These are phyloP conservation scores for Acacia concinna DNA, from an alignment of 331 rosid genomes.

Conservation along the genomic window DNA sequence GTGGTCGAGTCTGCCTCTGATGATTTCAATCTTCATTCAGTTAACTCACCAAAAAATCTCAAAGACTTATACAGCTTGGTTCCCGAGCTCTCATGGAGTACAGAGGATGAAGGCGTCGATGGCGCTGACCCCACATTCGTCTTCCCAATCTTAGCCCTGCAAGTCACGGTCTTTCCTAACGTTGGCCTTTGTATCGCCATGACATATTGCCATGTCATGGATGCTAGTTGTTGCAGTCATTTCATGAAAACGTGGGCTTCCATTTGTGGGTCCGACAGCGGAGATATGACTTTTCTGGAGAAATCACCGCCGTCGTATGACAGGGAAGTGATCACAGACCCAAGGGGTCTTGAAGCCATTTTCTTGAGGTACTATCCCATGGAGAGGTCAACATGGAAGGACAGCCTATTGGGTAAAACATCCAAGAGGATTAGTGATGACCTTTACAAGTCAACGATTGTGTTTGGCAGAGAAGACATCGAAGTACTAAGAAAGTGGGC, in stretches of 20 bases:
- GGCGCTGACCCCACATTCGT: conserved; percentile 2
- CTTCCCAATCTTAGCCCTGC: conserved; percentile 36
- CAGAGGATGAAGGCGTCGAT: background rate
- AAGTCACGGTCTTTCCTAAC: conserved; percentile 44
- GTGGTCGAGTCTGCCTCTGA: conserved; percentile 18
- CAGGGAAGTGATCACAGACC: conserved; percentile 37
- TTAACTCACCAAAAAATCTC: conserved; percentile 22
- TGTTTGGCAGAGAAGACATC: conserved; percentile 27
- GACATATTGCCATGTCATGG: conserved; percentile 48
- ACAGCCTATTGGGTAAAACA: conserved; percentile 3
- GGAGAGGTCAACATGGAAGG: conserved; percentile 32
- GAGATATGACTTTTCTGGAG: background rate
- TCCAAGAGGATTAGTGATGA: background rate
- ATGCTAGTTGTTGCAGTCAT: conserved; percentile 36
- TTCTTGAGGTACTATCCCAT: conserved; percentile 28
- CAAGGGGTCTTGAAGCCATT: conserved; percentile 1
- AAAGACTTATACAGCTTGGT: conserved; percentile 28
- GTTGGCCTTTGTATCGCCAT: conserved; percentile 48
- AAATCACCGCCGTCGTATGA: conserved; percentile 36
- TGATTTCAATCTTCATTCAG: conserved; percentile 34
- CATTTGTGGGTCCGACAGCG: conserved; percentile 18
- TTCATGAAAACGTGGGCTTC: conserved; percentile 58
- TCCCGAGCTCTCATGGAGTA: conserved; percentile 27
- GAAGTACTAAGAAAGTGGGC: conserved; percentile 21
- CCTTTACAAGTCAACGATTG: conserved; percentile 25